Evolutionary conservation across 495 filamentous ascomycete species (phyloP), one percentile per base, ranked within the genome.

Genomic region (Xylaria intraflava): DNA sequence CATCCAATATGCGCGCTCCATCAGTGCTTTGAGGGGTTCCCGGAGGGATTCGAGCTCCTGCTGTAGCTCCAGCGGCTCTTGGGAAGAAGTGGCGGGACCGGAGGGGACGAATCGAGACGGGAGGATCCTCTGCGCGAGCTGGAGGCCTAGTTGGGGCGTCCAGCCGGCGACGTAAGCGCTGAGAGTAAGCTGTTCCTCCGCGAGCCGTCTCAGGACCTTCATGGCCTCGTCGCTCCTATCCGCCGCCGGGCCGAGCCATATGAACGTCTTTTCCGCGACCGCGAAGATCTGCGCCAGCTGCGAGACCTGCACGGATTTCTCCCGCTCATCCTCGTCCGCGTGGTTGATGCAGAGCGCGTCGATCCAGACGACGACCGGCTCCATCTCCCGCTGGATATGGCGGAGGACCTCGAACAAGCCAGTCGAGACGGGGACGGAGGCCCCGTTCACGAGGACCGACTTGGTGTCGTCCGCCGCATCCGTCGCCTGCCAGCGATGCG

Each of bases 291-390:
- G 39, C 10, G 53, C 22, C 17, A 50, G n/a, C 46, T 56, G 53
- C 5, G 53, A 27, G 31, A 70, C 51, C 40, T 72, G 68, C 4
- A 59, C 49, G 4, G 62, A 58, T 35, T 65, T 67, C 47, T 72
- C 69, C 27, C 59, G 62, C 53, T 70, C 69, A 10, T 53, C 19
- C 29, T 60, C 39, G 46, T 71, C 63, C 8, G 59, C 55, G 41
- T 71, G 63, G 56, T 71, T 68, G 50, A 70, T 66, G 44, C 68
- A 71, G 31, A 71, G 51, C 30, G 68, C 67, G 46, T 68, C 67
- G 40, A 65, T 66, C 67, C 67, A 71, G 6, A 69, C 46, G 0
- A 46, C 41, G 12, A 46, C 41, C 0, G 53, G 9, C 6, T 51
- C 36, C 1, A 39, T 22, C 40, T 50, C 38, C 19, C 19, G 38